phyloP scores from a whole-genome alignment of 768 basidiomycete species.

The Clavulina sp. region DNA sequence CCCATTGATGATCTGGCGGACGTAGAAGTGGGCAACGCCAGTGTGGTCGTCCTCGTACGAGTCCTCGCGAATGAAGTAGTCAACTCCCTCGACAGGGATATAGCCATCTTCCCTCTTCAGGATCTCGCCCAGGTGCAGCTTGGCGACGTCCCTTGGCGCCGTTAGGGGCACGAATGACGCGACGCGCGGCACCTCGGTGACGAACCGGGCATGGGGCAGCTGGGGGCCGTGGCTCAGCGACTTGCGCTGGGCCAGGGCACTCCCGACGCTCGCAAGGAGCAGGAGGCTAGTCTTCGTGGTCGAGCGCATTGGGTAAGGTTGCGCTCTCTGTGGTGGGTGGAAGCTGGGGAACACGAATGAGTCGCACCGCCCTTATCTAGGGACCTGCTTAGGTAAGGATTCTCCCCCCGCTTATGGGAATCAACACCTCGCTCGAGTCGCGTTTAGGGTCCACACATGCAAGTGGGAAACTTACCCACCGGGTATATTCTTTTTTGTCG shows the following conservation, averaged over 20 bases:
- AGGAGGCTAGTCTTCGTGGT: too few species aligned
- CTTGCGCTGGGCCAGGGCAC: too few species aligned
- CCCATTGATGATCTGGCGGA: constrained; percentile 68
- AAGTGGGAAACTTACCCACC: too few species aligned
- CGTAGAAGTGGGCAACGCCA: constrained; percentile 79
- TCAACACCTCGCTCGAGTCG: too few species aligned
- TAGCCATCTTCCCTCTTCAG: constrained; percentile 22
- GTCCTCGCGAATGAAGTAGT: constrained; percentile 41
- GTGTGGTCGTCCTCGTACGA: constrained; percentile 77
- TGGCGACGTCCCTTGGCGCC: constrained; percentile 34
- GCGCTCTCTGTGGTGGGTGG: too few species aligned
- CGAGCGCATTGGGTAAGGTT: too few species aligned
- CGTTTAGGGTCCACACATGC: too few species aligned
- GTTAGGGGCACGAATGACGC: constrained; percentile 19
- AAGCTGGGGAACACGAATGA: too few species aligned
- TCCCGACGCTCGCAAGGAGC: constrained; percentile 11
- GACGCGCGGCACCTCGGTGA: constrained; percentile 20
- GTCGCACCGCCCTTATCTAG: too few species aligned
- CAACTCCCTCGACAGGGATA: constrained; percentile 12
- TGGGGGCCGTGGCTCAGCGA: constrained; percentile 77
- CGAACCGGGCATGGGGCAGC: constrained; percentile 43
- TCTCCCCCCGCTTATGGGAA: too few species aligned
- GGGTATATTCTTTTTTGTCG: too few species aligned
- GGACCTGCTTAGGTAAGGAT: too few species aligned
- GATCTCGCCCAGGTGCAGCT: constrained; percentile 37